These are phyloP conservation scores for Saccharomycopsis lassenensis DNA, from an alignment of 805 yeast species.

Conservation along the genomic window DNA sequence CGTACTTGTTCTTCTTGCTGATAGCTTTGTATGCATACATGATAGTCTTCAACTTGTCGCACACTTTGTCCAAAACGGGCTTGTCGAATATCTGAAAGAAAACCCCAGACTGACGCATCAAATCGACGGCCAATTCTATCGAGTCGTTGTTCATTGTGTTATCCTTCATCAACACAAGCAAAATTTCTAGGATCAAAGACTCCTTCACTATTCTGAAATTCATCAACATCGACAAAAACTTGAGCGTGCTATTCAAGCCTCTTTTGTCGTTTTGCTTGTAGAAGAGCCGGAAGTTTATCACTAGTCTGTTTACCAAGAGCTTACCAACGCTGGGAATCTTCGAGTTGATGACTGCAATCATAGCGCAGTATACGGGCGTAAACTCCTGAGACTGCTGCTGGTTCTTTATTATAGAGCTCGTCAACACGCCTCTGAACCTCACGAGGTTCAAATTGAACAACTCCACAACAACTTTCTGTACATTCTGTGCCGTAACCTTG, in stretches of 20 bases:
- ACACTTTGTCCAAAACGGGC: constrained; percentile 29
- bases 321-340: constrained; percentile 63
- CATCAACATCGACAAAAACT: constrained; percentile 51
- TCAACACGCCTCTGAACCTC: constrained; percentile 51
- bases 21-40: constrained; percentile 25
- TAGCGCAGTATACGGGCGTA: constrained; percentile 43
- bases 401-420: constrained; percentile 44
- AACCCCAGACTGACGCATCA: constrained; percentile 44
- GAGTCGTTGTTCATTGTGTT: constrained; percentile 40
- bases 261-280: constrained; percentile 37
- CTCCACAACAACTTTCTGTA: constrained; percentile 36
- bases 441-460: constrained; percentile 47
- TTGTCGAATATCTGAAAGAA: constrained; percentile 36
- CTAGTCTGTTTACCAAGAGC: constrained; percentile 39
- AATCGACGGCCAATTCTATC: constrained; percentile 40
- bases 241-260: constrained; percentile 31
- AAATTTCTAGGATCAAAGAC: constrained; percentile 39
- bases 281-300: constrained; percentile 46
- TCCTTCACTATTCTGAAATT: constrained; percentile 53
- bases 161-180: constrained; percentile 34
- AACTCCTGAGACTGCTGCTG: constrained; percentile 32
- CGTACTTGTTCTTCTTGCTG: constrained; percentile 31
- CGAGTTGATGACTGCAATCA: constrained; percentile 51
- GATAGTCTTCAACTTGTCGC: constrained; percentile 49
- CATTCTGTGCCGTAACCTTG: constrained; percentile 33